A percentile compares a stretch with the other conserved stretches of the same genome.
These are phyloP conservation scores for Ensete glaucum DNA, from an alignment of 176 grass and related monocot genomes.

Conservation along the genomic window DNA sequence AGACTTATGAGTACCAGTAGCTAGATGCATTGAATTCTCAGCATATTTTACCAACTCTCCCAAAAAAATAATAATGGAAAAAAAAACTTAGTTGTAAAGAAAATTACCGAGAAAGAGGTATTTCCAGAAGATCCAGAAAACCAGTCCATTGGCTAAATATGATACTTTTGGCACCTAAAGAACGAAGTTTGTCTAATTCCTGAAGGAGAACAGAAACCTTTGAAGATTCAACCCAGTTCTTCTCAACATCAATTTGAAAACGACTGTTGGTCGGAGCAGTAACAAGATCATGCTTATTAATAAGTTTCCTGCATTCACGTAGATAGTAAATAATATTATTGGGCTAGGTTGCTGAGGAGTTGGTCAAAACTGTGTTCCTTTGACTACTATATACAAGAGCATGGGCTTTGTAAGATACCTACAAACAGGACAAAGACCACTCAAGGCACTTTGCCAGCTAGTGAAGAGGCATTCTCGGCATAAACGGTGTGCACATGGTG, in stretches of 20 bases:
- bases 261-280: slow-evolving; percentile 78
- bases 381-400: neutral
- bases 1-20: neutral
- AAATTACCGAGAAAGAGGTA: slow-evolving; percentile 79
- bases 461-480: slow-evolving; percentile 87
- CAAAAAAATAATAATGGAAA: neutral
- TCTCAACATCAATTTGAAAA: slow-evolving; percentile 71
- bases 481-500: slow-evolving; percentile 79
- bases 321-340: neutral
- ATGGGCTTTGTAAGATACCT: slow-evolving; percentile 30
- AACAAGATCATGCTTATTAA: slow-evolving; percentile 79
- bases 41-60: neutral
- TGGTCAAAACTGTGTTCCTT: neutral
- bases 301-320: slow-evolving; percentile 37
- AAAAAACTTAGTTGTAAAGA: neutral
- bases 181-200: slow-evolving; percentile 59
- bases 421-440: slow-evolving; percentile 90
- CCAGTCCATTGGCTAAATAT: slow-evolving; percentile 99
- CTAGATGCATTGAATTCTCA: neutral
- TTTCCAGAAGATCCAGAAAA: slow-evolving; percentile 94
- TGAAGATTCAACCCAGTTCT: slow-evolving; percentile 91
- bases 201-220: slow-evolving; percentile 79
- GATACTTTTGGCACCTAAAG: slow-evolving; percentile 63
- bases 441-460: slow-evolving; percentile 56
- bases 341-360: neutral